These are phyloP conservation scores for Boletus sp. DNA, from an alignment of 1,284 basidiomycete genomes.

Conservation along the genomic window DNA sequence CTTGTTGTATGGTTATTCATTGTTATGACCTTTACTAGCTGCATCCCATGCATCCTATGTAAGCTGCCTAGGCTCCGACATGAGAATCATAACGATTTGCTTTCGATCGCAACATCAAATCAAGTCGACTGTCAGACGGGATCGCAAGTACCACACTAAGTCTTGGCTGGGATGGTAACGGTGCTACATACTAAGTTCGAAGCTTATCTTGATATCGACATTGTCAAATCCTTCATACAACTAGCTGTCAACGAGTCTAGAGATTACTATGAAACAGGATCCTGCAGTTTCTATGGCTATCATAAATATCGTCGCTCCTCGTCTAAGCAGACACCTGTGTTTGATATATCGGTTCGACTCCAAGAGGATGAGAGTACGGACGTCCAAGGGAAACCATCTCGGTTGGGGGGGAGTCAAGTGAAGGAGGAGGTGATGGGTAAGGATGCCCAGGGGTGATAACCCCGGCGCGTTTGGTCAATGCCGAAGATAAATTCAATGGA, in stretches of 20 bases:
- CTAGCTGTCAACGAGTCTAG: slow-evolving; percentile 3
- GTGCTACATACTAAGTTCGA: background rate
- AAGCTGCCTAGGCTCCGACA: no score
- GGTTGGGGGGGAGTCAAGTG: slow-evolving; percentile 62
- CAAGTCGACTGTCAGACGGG: no score
- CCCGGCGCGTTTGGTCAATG: slow-evolving; percentile 28
- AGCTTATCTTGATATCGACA: background rate
- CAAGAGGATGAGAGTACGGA: slow-evolving; percentile 1
- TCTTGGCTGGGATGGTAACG: background rate
- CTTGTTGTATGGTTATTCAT: slow-evolving; percentile 11
- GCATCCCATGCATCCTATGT: no score
- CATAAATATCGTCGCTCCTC: slow-evolving; percentile 26
- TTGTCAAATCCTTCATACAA: background rate
- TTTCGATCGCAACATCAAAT: background rate
- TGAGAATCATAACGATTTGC: no score
- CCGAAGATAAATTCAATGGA: slow-evolving; percentile 20
- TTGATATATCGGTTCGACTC: slow-evolving; percentile 12
- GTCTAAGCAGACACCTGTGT: slow-evolving; percentile 23
- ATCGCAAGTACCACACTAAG: no score
- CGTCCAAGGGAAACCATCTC: slow-evolving; percentile 17
- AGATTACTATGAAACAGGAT: slow-evolving; percentile 3
- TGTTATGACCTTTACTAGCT: slow-evolving; percentile 7
- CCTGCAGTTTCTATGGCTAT: slow-evolving; percentile 1
- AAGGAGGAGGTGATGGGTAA: slow-evolving; percentile 75
- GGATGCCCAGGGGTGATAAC: slow-evolving; percentile 44